Conservation (phyloP, 1,139 yeast genomes). For the Geotrichum siamense region DNA sequence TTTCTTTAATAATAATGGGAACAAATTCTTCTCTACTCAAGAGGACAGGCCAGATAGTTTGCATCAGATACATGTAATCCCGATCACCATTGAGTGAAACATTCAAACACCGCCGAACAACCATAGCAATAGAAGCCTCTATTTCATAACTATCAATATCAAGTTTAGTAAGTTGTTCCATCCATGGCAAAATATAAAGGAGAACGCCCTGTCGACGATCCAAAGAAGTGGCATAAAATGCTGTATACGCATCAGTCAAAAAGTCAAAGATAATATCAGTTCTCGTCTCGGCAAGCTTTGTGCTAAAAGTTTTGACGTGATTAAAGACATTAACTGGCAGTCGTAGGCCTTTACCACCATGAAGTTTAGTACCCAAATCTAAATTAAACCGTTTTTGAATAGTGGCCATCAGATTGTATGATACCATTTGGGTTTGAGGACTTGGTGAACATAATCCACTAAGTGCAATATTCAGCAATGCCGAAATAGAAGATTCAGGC, state of each 20-base stretch:
- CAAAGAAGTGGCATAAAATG: constrained; percentile 41
- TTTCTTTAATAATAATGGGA: constrained; percentile 15
- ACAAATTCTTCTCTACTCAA: constrained; percentile 6
- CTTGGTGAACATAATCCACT: constrained; percentile 59
- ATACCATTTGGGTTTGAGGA: constrained; percentile 54
- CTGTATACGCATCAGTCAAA: constrained; percentile 52
- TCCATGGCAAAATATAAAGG: constrained; percentile 67
- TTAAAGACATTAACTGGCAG: constrained; percentile 66
- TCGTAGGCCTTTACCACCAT: constrained; percentile 55
- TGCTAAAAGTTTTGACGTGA: constrained; percentile 55
- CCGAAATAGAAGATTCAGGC: constrained; percentile 11
- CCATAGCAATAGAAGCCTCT: constrained; percentile 51
- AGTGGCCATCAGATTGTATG: constrained; percentile 60
- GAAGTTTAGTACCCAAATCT: constrained; percentile 45
- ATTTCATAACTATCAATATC: constrained; percentile 34
- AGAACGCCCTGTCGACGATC: constrained; percentile 42
- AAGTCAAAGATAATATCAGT: constrained; percentile 61
- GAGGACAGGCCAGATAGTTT: constrained; percentile 59
- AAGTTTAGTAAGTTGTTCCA: constrained; percentile 58
- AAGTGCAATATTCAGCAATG: constrained; percentile 53
- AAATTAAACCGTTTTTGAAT: constrained; percentile 54
- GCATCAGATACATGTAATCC: constrained; percentile 44
- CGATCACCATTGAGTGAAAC: constrained; percentile 43
- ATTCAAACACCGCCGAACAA: constrained; percentile 57
- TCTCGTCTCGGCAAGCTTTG: constrained; percentile 47